Evolutionary conservation across 2,329 filamentous ascomycete genomes (phyloP).

Genomic region (Raffaelea deltoideospora): DNA sequence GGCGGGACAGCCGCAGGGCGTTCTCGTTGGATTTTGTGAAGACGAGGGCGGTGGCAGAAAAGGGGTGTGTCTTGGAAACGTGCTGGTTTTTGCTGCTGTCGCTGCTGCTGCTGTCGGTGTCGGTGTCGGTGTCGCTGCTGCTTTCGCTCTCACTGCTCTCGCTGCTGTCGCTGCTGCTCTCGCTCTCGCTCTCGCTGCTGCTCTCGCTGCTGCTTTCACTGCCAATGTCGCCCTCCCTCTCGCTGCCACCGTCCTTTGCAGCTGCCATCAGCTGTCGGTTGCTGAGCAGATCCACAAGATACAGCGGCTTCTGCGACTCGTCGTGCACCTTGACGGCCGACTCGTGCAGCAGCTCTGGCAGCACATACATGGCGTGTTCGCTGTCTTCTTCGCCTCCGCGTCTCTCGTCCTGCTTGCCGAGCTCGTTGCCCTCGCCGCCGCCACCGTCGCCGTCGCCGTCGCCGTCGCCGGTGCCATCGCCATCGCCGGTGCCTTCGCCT

Average conservation of each 20-base stretch:
- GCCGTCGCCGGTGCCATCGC: conserved; percentile 18
- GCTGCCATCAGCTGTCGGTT: conserved; percentile 31
- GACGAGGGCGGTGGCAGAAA: conserved; percentile 44
- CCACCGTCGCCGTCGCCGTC: neutral
- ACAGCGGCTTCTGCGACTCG: conserved; percentile 61
- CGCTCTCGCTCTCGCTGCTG: neutral
- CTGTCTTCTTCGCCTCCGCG: no score
- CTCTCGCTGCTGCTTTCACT: neutral
- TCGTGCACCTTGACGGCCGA: conserved; percentile 54
- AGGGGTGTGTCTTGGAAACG: conserved; percentile 4
- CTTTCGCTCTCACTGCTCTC: conserved; percentile 6
- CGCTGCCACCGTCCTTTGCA: no score
- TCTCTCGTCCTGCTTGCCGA: conserved; percentile 21
- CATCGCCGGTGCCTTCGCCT: conserved; percentile 14
- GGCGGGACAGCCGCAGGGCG: conserved; percentile 69
- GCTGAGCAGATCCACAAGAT: conserved; percentile 62
- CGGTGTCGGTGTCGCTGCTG: neutral
- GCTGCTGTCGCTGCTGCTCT: neutral
- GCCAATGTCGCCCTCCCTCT: neutral
- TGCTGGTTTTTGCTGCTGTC: conserved; percentile 12
- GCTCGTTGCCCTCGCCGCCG: conserved; percentile 21
- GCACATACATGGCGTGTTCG: conserved; percentile 19
- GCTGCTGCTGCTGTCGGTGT: conserved; percentile 4
- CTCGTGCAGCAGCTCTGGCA: conserved; percentile 52
- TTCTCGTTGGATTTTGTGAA: conserved; percentile 87